Evolutionary conservation across 2,329 filamentous ascomycete species (phyloP), one percentile per base, ranked within the genome.

Genomic region (Hymenoscyphus albidus): DNA sequence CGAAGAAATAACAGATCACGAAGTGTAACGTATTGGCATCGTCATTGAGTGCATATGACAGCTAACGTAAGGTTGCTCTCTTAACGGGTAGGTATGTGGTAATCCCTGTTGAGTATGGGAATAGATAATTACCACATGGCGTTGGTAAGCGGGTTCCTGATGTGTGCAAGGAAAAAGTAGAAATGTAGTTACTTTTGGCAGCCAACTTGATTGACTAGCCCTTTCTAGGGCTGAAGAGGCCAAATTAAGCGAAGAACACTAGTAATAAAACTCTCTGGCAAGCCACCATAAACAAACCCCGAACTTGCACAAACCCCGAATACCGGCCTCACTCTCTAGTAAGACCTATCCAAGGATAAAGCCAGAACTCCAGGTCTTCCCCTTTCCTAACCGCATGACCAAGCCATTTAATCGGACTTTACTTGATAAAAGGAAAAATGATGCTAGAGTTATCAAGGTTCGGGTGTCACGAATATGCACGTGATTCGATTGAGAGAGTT

Each of bases 21-120:
- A 22, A 27, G 18, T 54, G 48, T 22, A 54, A 54, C 48, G 18
- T 54, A 22, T 54, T 54, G 48, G 48, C 48, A 54, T 54, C 48
- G 48, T 54, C 18, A 27, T 54, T 54, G 48, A 54, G 22, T 5
- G n/a, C 48, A 54, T 54, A 54, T 54, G 48, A 54, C 48, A 54
- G 48, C 44, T 51, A 51, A 51, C 44, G 44, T 51, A 51, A 51
- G 18, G 44, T 51, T 51, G 18, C 44, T 51, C 22, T 22, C 12
- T 51, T 22, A 12, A 27, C 44, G n/a, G n/a, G 13, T 44, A 44
- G 40, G 40, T 16, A 44, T n/a, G 22, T 54, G 13, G 48, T 54
- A 27, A 54, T 54, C 48, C 18, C 6, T 54, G 18, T 27, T 13
- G 48, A 54, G 48, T 18, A 54, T 27, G 22, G 22, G 48, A 54